A percentile compares a stretch with the other conserved stretches of the same genome.
Evolutionary conservation across 257 asterid species (phyloP).

Genomic region (Marsdenia floribunda): DNA sequence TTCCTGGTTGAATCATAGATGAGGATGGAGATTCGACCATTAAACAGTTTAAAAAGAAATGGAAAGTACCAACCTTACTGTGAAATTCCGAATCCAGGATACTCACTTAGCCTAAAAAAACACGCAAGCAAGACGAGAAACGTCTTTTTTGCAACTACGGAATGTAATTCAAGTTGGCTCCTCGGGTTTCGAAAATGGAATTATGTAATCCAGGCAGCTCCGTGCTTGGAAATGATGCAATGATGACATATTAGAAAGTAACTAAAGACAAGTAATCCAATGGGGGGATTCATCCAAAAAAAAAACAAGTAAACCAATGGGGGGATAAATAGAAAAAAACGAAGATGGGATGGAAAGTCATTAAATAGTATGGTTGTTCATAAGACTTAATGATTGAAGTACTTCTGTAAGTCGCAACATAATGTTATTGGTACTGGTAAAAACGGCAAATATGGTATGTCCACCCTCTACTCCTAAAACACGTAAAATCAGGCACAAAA

Average conservation of each 20-base stretch:
- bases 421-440: background rate
- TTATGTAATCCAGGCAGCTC: background rate
- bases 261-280: background rate
- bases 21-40: background rate
- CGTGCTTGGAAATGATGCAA: background rate
- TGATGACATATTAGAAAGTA: background rate
- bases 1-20: too few species aligned
- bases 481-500: constrained; percentile 10
- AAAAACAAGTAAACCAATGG: background rate
- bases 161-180: background rate
- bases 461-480: background rate
- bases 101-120: background rate
- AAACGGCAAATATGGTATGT: background rate
- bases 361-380: background rate
- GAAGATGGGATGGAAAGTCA: background rate
- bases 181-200: background rate
- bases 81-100: background rate
- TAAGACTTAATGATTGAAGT: background rate
- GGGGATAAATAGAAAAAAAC: too few species aligned
- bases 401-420: constrained; percentile 2
- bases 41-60: background rate
- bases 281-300: too few species aligned
- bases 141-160: background rate
- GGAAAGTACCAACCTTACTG: background rate
- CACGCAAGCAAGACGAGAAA: background rate